phyloP scores from a whole-genome alignment of 2,329 filamentous ascomycete species.

The Talaromyces sp. region DNA sequence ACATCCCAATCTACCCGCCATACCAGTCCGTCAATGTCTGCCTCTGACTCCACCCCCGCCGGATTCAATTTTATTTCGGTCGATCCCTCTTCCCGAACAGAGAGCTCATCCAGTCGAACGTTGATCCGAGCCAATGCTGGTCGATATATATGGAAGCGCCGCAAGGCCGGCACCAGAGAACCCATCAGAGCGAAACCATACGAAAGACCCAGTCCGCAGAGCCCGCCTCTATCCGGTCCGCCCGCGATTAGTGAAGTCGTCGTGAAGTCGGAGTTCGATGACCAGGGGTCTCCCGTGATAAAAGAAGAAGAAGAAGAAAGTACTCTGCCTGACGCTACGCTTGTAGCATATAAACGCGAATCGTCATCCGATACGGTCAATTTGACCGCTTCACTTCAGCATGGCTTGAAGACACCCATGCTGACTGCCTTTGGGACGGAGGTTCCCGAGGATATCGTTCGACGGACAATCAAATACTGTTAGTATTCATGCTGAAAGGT shows the following conservation, averaged over 20 bases:
- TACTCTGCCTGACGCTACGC: not conserved
- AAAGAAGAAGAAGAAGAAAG: constrained; percentile 6
- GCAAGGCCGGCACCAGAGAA: constrained; percentile 16
- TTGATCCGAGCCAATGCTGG: constrained; percentile 28
- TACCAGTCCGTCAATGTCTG: not conserved
- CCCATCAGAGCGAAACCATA: constrained; percentile 15
- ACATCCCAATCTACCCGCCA: not conserved
- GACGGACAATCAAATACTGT: constrained; percentile 19
- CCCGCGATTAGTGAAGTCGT: not conserved
- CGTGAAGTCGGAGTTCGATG: not conserved
- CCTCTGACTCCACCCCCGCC: not conserved
- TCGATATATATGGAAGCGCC: constrained; percentile 27
- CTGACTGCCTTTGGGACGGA: constrained; percentile 17
- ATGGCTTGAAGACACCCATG: constrained; percentile 15
- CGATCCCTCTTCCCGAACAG: constrained; percentile 18
- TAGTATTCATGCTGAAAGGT: not conserved
- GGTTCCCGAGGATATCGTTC: constrained; percentile 14
- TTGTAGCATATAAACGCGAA: not conserved
- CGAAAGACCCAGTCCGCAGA: constrained; percentile 3
- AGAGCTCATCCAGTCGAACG: constrained; percentile 20
- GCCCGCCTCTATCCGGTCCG: not conserved
- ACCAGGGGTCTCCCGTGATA: not conserved
- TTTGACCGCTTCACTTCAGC: constrained; percentile 5
- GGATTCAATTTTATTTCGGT: constrained; percentile 20
- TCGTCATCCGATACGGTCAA: constrained; percentile 2